Conservation (phyloP, 768 basidiomycete species). For the Termitomyces eurrhizus region DNA sequence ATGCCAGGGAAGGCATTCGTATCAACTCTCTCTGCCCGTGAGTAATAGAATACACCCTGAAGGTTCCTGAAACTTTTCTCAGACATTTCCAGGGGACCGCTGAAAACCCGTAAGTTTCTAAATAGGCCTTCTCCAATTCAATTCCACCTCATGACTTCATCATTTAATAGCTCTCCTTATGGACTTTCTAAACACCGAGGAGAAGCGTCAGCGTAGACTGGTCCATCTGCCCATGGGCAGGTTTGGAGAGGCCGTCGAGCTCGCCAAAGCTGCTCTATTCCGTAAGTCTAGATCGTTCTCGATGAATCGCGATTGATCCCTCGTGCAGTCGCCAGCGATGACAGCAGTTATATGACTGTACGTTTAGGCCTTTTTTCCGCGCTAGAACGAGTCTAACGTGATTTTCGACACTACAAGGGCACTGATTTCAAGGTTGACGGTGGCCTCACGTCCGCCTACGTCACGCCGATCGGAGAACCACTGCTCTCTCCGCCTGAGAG, state of each 20-base stretch:
- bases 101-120: slow-evolving; percentile 78
- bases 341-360: slow-evolving; percentile 95
- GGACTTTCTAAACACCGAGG: slow-evolving; percentile 95
- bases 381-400: background rate
- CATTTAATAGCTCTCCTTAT: slow-evolving; percentile 76
- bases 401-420: slow-evolving; percentile 43
- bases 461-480: slow-evolving; percentile 82
- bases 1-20: slow-evolving; percentile 95
- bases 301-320: slow-evolving; percentile 3
- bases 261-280: slow-evolving; percentile 91
- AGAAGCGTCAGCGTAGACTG: slow-evolving; percentile 89
- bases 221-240: slow-evolving; percentile 95
- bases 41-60: slow-evolving; percentile 24
- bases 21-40: slow-evolving; percentile 96
- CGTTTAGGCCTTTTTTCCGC: slow-evolving; percentile 19
- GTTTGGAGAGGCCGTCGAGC: slow-evolving; percentile 95
- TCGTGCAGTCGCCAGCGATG: slow-evolving; percentile 78
- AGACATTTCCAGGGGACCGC: slow-evolving; percentile 64
- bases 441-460: slow-evolving; percentile 88
- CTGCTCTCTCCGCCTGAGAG: slow-evolving; percentile 67
- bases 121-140: background rate
- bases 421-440: slow-evolving; percentile 97
- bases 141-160: slow-evolving; percentile 11
- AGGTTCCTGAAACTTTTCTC: slow-evolving; percentile 6
- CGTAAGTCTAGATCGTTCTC: slow-evolving; percentile 43